phyloP scores from a whole-genome alignment of 768 basidiomycete species.

The Macrolepiota fuliginosa region DNA sequence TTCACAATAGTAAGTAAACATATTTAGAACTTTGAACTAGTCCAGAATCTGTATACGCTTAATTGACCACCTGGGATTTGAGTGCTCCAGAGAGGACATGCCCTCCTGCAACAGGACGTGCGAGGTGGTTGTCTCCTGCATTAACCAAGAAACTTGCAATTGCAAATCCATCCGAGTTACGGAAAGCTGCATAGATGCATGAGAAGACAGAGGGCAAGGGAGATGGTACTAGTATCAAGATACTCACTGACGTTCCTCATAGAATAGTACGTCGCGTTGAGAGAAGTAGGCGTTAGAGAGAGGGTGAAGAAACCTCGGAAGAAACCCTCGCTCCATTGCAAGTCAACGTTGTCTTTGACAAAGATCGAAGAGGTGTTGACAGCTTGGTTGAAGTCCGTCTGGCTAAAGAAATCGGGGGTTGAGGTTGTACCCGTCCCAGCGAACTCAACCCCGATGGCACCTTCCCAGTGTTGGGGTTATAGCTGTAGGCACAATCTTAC shows the following conservation, averaged over 20 bases:
- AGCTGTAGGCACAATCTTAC: constrained; percentile 25
- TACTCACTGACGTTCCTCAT: not conserved
- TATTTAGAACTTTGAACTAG: too few relatives aligned
- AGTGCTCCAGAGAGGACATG: constrained; percentile 41
- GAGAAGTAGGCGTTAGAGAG: not conserved
- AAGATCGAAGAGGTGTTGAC: not conserved
- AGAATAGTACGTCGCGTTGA: not conserved
- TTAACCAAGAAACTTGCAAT: constrained; percentile 41
- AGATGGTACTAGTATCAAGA: too few relatives aligned
- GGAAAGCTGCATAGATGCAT: constrained; percentile 23
- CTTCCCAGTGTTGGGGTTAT: constrained; percentile 46
- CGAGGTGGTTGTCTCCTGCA: constrained; percentile 42
- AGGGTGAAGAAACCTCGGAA: not conserved
- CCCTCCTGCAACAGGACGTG: constrained; percentile 48
- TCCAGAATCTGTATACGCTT: too few relatives aligned
- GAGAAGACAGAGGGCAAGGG: too few relatives aligned
- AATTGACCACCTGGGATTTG: constrained; percentile 21
- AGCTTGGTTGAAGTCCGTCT: not conserved
- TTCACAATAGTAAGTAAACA: too few relatives aligned
- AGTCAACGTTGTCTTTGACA: not conserved
- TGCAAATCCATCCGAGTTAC: constrained; percentile 43
- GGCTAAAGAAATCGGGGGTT: not conserved
- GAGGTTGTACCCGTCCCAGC: constrained; percentile 32
- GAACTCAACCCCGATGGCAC: constrained; percentile 58
- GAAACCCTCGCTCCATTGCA: not conserved